Evolutionary conservation across 768 basidiomycete species (phyloP), one percentile per base, ranked within the genome.

Genomic region (Russula lepida): DNA sequence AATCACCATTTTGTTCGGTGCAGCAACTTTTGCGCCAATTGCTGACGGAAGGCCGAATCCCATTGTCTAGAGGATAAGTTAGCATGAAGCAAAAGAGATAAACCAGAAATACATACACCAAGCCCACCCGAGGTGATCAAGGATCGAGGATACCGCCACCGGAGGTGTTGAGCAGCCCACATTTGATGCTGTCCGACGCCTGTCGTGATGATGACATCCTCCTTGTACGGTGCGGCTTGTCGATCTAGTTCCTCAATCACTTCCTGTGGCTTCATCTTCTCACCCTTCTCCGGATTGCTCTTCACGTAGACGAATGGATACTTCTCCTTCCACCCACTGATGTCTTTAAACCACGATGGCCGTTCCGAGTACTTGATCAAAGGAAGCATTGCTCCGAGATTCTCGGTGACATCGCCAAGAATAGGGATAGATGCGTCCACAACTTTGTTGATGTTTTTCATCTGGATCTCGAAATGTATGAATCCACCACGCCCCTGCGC

Each of bases 161-260:
- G 80, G 75, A 84, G 98, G 72, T 87, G 80, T 73, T 99, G 97
- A 44, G 91, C 92, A 2, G 95, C 95, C 94, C 93, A 98, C 97
- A 98, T 98, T 75, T 99, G 95, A 76, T 98, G 97, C 72, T 99
- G 97, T 8, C 97, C 97, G 23, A 99, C 97, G 67, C 97, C 97
- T 17, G 97, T 99, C 13, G 92, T 74, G 55, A 99, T 75, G 69
- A 99, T 75, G 41, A 97, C 81, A 25, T 98, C 84, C 59, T 91
- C 88, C 76, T 98, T 95, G 73, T 77, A 82, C 61, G 88, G 79
- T 51, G 77, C 77, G n/a, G 84, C 84, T 76, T 92, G 89, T 56
- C 70, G 77, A 69, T 98, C 86, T 43, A 99, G 79, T 75, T 95
- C 95, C 75, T 93, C 88, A 43, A 99, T 84, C 57, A 98, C 92